Evolutionary conservation across 257 asterid species (phyloP).

Genomic region (Solanum sitiens): DNA sequence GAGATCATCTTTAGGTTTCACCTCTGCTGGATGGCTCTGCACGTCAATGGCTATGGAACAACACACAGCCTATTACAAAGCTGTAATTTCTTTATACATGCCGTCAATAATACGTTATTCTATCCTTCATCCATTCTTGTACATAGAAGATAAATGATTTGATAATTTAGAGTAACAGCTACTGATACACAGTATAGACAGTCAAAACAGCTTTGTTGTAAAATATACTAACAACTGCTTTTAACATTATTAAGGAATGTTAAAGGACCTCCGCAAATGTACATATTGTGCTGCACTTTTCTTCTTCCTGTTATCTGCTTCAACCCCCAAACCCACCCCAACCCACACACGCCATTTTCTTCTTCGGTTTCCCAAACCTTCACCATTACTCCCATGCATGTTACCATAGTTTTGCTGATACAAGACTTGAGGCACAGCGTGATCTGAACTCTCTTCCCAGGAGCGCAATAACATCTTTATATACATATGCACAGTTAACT

Average conservation of each 20-base stretch:
- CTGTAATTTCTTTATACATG: conserved; percentile 3
- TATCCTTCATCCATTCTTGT: not conserved
- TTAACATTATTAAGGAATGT: not conserved
- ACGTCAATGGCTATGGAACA: conserved; percentile 75
- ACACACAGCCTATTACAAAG: conserved; percentile 51
- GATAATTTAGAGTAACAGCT: not conserved
- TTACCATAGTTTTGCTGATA: not conserved
- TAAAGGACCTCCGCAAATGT: not conserved
- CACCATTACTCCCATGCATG: not conserved
- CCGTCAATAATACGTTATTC: not conserved
- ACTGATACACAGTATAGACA: not conserved
- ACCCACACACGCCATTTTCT: not conserved
- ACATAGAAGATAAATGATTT: not conserved
- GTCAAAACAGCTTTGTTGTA: not conserved
- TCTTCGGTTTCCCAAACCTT: not conserved
- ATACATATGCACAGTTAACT: not conserved
- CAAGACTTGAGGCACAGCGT: not conserved
- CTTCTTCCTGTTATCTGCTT: not conserved
- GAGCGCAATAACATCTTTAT: not conserved
- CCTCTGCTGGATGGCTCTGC: conserved; percentile 79
- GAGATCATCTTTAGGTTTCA: conserved; percentile 44
- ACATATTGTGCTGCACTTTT: not conserved
- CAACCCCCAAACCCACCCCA: not conserved
- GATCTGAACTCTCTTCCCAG: not conserved
- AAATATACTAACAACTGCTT: not conserved